Percentiles rank a stretch among this genome's conserved stretches.
phyloP scores from a whole-genome alignment of 2,329 filamentous ascomycete genomes.

The Arthrobotrys iridis region DNA sequence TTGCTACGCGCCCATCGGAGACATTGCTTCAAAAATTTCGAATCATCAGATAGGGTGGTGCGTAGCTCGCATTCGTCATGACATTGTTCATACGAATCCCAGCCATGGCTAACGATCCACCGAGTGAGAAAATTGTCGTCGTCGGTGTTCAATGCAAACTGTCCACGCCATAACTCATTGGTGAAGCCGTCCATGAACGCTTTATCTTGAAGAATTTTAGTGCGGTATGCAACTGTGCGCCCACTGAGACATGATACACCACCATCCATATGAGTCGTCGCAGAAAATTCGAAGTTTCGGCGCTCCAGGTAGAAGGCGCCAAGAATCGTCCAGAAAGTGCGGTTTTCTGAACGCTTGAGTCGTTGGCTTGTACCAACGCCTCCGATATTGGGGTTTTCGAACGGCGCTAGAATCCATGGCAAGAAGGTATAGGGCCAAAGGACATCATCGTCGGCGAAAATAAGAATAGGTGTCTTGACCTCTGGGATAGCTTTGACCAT shows the following conservation, averaged over 20 bases:
- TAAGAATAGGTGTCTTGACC: conserved; percentile 82
- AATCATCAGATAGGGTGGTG: conserved; percentile 89
- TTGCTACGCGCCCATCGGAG: conserved; percentile 96
- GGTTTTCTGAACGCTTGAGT: conserved; percentile 74
- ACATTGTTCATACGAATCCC: conserved; percentile 96
- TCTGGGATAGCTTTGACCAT: conserved; percentile 90
- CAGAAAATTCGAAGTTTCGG: conserved; percentile 95
- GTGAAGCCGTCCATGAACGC: conserved; percentile 89
- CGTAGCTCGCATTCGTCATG: conserved; percentile 88
- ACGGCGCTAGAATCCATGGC: conserved; percentile 91
- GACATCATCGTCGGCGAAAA: conserved; percentile 96
- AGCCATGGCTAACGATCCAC: conserved; percentile 90
- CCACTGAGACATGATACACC: conserved; percentile 97
- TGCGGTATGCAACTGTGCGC: conserved; percentile 89
- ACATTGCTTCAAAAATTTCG: conserved; percentile 91
- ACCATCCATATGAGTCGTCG: conserved; percentile 92
- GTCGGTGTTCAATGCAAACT: conserved; percentile 91
- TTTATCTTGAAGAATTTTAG: conserved; percentile 83
- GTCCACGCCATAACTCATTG: conserved; percentile 82
- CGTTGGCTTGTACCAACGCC: conserved; percentile 93
- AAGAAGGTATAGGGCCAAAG: conserved; percentile 87
- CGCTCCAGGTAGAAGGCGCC: conserved; percentile 91
- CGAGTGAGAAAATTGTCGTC: conserved; percentile 98
- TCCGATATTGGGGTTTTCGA: conserved; percentile 83
- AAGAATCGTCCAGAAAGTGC: conserved; percentile 83